A percentile compares a stretch with the other conserved stretches of the same genome.
These are phyloP conservation scores for Coelastrella sp. DNA, from an alignment of 139 green algal species.

Conservation along the genomic window DNA sequence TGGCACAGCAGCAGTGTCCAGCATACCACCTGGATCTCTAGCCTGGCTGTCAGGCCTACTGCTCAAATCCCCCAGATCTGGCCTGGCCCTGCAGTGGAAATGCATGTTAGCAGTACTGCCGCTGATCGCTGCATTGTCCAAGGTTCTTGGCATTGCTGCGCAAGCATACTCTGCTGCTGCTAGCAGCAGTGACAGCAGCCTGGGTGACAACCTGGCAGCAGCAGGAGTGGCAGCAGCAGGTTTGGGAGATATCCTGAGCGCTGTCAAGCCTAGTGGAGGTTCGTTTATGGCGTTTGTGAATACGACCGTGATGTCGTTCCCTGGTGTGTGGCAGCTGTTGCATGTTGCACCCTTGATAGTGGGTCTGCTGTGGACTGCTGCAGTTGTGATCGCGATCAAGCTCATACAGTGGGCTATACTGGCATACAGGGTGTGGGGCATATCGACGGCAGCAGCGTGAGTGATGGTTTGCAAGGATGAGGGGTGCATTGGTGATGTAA, in stretches of 20 bases:
- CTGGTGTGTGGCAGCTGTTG: conserved; percentile 15
- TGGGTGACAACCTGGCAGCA: too few relatives aligned
- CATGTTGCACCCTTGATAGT: conserved; percentile 7
- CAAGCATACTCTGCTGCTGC: background rate
- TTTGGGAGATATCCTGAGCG: background rate
- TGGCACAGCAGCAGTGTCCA: background rate
- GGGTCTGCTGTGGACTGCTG: background rate
- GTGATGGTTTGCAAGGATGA: too few relatives aligned
- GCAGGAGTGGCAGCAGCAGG: background rate
- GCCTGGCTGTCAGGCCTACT: conserved; percentile 5
- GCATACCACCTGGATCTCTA: background rate
- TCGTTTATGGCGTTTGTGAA: conserved; percentile 22
- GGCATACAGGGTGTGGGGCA: conserved; percentile 6
- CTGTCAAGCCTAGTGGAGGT: background rate
- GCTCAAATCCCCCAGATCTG: background rate
- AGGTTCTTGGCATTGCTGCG: background rate
- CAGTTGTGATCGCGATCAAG: background rate
- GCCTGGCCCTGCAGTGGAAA: conserved; percentile 12
- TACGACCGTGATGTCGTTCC: background rate
- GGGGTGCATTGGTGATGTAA: too few relatives aligned
- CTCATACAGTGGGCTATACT: background rate
- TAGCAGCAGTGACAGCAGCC: background rate
- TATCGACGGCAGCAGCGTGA: background rate
- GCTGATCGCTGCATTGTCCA: conserved; percentile 9
- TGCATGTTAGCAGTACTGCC: conserved; percentile 26